Evolutionary conservation across 2,329 filamentous ascomycete genomes (phyloP).

Genomic region (Penicillium rolfsii): DNA sequence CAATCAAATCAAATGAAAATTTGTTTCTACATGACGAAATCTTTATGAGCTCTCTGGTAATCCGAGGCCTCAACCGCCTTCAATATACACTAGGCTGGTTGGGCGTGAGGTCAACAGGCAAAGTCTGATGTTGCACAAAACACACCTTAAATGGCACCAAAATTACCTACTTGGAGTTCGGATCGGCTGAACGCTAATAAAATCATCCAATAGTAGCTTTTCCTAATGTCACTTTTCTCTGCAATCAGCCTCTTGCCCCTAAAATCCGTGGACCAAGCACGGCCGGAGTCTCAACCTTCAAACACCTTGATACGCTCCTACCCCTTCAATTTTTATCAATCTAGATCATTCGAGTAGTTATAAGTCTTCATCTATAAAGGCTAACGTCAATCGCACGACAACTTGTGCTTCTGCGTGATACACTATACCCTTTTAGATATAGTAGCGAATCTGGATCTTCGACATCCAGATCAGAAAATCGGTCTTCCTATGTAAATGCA

Average conservation of each 20-base stretch:
- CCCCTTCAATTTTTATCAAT: background rate
- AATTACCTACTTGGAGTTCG: background rate
- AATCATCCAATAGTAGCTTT: constrained; percentile 1
- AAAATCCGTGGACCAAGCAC: background rate
- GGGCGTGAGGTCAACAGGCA: constrained; percentile 50
- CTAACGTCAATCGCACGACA: too few relatives aligned
- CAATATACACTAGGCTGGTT: constrained; percentile 40
- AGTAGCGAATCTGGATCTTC: too few relatives aligned
- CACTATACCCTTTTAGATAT: too few relatives aligned
- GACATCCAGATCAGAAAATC: too few relatives aligned
- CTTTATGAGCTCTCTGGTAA: constrained; percentile 49
- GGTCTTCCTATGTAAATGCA: too few relatives aligned
- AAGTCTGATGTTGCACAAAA: constrained; percentile 37
- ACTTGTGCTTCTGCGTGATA: too few relatives aligned
- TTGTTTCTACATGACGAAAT: constrained; percentile 41
- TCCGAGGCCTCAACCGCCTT: constrained; percentile 49
- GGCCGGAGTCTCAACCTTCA: background rate
- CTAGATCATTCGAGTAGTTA: background rate
- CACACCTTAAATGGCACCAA: constrained; percentile 32
- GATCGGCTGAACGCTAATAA: background rate
- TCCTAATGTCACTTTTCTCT: background rate
- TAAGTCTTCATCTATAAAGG: too few relatives aligned
- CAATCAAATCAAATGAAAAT: constrained; percentile 3
- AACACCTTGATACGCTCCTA: background rate
- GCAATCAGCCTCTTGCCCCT: background rate